Percentiles rank a stretch among this genome's conserved stretches.
phyloP scores from a whole-genome alignment of 805 yeast species.

The Myxozyma vanderwaltii region DNA sequence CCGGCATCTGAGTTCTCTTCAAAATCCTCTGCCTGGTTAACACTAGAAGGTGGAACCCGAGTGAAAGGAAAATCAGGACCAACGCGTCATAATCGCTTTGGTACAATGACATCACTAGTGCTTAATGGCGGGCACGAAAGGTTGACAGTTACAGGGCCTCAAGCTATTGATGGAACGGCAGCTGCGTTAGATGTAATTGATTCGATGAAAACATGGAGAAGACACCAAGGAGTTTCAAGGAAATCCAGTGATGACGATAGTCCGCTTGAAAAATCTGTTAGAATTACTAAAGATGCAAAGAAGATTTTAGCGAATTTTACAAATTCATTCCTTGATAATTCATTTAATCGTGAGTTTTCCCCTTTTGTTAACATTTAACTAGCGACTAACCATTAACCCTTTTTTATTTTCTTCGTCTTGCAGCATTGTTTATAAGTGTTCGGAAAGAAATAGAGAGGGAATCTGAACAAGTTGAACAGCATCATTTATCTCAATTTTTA shows the following conservation, averaged over 20 bases:
- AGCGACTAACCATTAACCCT: too few relatives aligned
- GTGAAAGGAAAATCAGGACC: conserved; percentile 52
- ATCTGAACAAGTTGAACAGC: conserved; percentile 40
- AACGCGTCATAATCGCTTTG: conserved; percentile 88
- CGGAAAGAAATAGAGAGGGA: conserved; percentile 52
- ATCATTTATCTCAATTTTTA: conserved; percentile 52
- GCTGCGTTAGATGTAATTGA: conserved; percentile 68
- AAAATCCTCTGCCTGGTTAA: conserved; percentile 40
- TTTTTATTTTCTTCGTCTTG: background rate
- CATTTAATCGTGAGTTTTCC: conserved; percentile 60
- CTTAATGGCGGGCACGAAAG: conserved; percentile 56
- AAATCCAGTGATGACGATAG: conserved; percentile 3
- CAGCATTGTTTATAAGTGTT: conserved; percentile 54
- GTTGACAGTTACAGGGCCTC: conserved; percentile 72
- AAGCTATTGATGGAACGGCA: conserved; percentile 54
- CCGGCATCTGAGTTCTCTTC: conserved; percentile 15
- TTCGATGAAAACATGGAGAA: conserved; percentile 64
- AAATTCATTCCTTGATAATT: conserved; percentile 65
- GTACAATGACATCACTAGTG: conserved; percentile 75
- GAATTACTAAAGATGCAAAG: conserved; percentile 42
- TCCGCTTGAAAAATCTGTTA: conserved; percentile 23
- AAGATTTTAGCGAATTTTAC: conserved; percentile 50
- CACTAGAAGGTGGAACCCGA: conserved; percentile 63
- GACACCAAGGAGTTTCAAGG: conserved; percentile 37
- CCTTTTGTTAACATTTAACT: too few relatives aligned